A percentile compares a stretch with the other conserved stretches of the same genome.
These are phyloP conservation scores for Erysimum cheiranthoides DNA, from an alignment of 345 rosid genomes.

Conservation along the genomic window DNA sequence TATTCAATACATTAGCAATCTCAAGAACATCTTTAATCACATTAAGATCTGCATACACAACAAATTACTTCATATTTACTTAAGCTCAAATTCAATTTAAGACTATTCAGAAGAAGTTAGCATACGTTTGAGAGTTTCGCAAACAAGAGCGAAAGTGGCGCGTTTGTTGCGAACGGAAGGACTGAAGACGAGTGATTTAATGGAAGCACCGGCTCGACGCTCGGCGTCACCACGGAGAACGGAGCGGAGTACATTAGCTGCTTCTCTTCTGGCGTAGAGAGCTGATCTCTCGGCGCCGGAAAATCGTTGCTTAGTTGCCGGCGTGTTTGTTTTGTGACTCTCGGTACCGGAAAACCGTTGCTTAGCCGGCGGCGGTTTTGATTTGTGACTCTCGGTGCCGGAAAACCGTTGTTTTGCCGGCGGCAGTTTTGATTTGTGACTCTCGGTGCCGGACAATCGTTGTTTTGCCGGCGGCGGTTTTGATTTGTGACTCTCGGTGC, in stretches of 20 bases:
- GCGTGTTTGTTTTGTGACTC: constrained; percentile 15
- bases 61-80: neutral
- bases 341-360: constrained; percentile 15
- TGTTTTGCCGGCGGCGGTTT: constrained; percentile 19
- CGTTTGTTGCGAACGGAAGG: constrained; percentile 81
- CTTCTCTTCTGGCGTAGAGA: constrained; percentile 83
- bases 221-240: constrained; percentile 85
- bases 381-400: constrained; percentile 34
- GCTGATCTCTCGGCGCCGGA: constrained; percentile 69
- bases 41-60: constrained; percentile 60
- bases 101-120: constrained; percentile 6
- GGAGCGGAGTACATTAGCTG: constrained; percentile 68
- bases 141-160: constrained; percentile 91
- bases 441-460: constrained; percentile 32
- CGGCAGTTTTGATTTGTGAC: constrained; percentile 25
- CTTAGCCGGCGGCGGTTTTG: constrained; percentile 23
- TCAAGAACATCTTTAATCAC: constrained; percentile 77
- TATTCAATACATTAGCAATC: constrained; percentile 58
- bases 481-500: constrained; percentile 34
- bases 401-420: neutral
- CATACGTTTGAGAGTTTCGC: constrained; percentile 88
- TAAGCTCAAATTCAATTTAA: neutral
- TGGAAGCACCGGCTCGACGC: constrained; percentile 76
- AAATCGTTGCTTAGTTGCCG: constrained; percentile 20
- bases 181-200: constrained; percentile 81